Conservation (phyloP, 176 grass and related monocot genomes). For the Oryza punctata region DNA sequence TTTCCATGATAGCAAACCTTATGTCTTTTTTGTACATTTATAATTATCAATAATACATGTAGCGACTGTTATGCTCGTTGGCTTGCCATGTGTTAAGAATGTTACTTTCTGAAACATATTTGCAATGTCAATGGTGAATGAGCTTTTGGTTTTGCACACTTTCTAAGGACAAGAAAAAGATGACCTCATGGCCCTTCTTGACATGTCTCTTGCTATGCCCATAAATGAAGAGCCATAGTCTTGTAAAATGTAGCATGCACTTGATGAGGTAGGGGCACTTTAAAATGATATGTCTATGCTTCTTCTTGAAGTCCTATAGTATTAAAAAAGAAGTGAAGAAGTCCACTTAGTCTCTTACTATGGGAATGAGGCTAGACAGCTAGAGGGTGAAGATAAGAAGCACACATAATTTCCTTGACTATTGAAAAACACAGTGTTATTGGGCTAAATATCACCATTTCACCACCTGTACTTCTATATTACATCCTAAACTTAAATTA, state of each 20-base stretch:
- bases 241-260: background rate
- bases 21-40: conserved; percentile 2
- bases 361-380: background rate
- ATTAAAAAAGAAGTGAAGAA: background rate
- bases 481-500: background rate
- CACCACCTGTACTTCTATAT: background rate
- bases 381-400: background rate
- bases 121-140: background rate
- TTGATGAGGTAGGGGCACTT: background rate
- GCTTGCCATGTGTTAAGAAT: background rate
- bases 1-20: conserved; percentile 1
- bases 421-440: background rate
- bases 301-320: background rate
- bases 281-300: background rate
- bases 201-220: background rate
- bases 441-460: background rate
- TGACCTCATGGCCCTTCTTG: background rate
- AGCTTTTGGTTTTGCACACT: background rate
- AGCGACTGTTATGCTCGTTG: background rate
- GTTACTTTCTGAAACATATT: conserved; percentile 9
- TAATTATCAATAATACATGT: background rate
- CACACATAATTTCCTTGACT: conserved; percentile 22
- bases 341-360: background rate
- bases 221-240: background rate
- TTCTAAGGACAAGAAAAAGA: background rate